Evolutionary conservation across 768 basidiomycete genomes (phyloP), one percentile per base, ranked within the genome.

Genomic region (Phlebiopsis gigantea): DNA sequence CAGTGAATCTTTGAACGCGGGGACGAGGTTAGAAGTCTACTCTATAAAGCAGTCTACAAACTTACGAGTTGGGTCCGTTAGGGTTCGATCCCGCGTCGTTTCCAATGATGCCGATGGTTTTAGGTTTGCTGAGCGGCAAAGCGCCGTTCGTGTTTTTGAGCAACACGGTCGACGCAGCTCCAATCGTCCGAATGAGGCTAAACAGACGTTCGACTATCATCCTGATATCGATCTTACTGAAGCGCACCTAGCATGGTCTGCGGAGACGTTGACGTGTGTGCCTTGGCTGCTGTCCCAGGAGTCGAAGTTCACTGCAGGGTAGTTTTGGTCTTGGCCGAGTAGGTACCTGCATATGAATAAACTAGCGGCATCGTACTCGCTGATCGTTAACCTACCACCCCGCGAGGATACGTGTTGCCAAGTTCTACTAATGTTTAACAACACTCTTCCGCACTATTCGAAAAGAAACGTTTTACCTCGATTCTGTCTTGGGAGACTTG

Each of bases 371-470:
- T n/a, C 15, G 43, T 21, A 52, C 8, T n/a, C 10, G 17, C 12
- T 10, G 12, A 4, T 25, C 31, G 21, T 29, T 39, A 5, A 59
- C 3, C 2, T 34, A 66, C 65, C 82, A 90, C 6, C 79, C 78
- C 17, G 87, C 85, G 9, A 90, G 66, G 57, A 90, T 84, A 19
- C 88, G 81, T 2, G 79, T 79, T 0, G 87, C 88, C 78, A 89
- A 79, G 66, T 91, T 83, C 66, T 67, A 39, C 7, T 39, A 3
- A 39, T 17, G 3, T 9, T 10, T 25, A 17, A n/a, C 9, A 31
- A 19, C 30, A 19, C 15, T 3, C 5, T 14, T 19, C 5, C 15
- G 50, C n/a, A 15, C 22, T 24, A 22, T 24, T 25, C 10, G 79
- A 66, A 87, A 44, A 22, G 26, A n/a, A 26, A 2, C n/a, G 12